Base-by-base conservation (phyloP, 257 asterid genomes). In the Voacanga thouarsii region DNA sequence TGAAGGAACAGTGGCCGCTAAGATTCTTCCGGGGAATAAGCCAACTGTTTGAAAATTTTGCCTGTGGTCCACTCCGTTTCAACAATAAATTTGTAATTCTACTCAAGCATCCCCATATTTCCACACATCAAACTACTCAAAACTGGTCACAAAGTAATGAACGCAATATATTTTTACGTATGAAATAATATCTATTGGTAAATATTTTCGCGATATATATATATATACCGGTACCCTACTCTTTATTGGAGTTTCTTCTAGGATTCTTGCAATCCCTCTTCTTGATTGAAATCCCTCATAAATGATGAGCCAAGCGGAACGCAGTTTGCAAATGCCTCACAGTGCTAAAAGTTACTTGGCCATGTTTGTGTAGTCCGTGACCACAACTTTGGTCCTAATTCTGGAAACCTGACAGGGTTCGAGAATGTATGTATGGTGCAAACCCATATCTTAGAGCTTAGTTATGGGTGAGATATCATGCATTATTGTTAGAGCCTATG, bases 11-110 rank as follows among this genome's bases (percentile, higher is more conserved):
- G 66, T 66, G 39, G 28, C 44, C 53, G 79, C 65, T 33, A 77
- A 66, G 79, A 74, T 78, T 84, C 80, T 82, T 68, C 78, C 77
- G 45, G 50, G 43, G 72, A 76, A 81, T 43, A 56, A 75, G 71
- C 81, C 84, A 68, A 68, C 5, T 44, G 71, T 51, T 76, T 66
- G 71, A 55, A 26, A 79, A 61, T 11, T 30, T 70, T 12, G 37
- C 24, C 49, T 44, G 70, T 77, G 80, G 87, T 80, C 81, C 73
- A 79, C 74, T 41, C 63, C 60, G 49, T 37, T 51, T 63, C 28
- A 30, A 26, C 24, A 41, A 75, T 70, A 51, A 61, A 53, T 23
- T 49, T 16, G 0, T 14, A 37, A 5, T 26, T 26, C 14, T 6
- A 7, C 16, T 49, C 55, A 16, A 49, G 0, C 24, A 23, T 71